Base-by-base conservation (phyloP, 495 filamentous ascomycete genomes). In the Penicillium simplicissimum region DNA sequence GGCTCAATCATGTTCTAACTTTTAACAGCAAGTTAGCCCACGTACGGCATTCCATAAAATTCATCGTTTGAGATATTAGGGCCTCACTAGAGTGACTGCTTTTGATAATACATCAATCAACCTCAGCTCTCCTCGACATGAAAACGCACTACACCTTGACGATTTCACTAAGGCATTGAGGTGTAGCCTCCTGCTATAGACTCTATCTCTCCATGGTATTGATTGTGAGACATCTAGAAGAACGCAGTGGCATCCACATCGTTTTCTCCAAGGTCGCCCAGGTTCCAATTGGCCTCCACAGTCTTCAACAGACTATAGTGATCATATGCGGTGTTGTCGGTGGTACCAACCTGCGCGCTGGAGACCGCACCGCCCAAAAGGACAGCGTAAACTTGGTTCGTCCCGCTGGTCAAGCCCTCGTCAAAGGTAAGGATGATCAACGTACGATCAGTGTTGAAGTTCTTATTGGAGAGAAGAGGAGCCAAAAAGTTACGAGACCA, bases 401-500 rank as follows among this genome's bases (percentile, higher is more conserved):
- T 61, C 1, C 51, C 52, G 9, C 19, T 49, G 28, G 51, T 55
- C 28, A 55, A 28, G 3, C 52, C 58, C 34, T 61, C 58, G 15
- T 61, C 58, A 38, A 61, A 61, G 33, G 58, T 61, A 25, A 61
- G 52, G 40, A 61, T 55, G 13, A 61, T 55, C 38, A 61, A 34
- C 40, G 58, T 61, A 25, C 57, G 47, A 49, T 61, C 58, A 14
- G 51, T 61, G 19, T 55, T 61, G 52, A 61, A 61, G 33, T 49
- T 48, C 15, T 48, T 25, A 11, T 61, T 61, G 8, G 38, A 37
- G 38, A 61, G 58, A 52, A 61, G 52, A 31, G 58, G 51, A 13
- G 58, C 48, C 58, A 61, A 55, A 37, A 55, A 61, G 52, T 61
- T 47, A 40, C 58, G 58, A 17, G 51, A 48, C 58, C 58, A 61